Percentiles rank a stretch among this genome's conserved stretches.
These are phyloP conservation scores for Rhododendron williamsianum DNA, from an alignment of 148 eudicot species.

Conservation along the genomic window DNA sequence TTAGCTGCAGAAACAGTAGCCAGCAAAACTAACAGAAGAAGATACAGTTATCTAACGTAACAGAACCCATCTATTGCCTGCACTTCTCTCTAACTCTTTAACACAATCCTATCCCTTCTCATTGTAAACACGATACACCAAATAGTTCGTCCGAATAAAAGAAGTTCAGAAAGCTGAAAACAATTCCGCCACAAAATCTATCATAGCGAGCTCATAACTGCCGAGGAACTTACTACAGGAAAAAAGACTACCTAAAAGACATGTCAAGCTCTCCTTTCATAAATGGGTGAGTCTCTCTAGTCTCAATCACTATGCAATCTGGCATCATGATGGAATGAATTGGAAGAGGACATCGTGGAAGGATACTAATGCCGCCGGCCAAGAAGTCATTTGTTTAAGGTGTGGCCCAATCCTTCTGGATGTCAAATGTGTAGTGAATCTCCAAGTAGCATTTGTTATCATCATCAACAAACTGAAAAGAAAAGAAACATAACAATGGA, in stretches of 20 bases:
- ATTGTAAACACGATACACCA: not conserved
- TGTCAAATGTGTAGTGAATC: conserved; percentile 35
- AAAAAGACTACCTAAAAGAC: not conserved
- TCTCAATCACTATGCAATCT: not conserved
- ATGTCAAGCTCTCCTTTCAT: not conserved
- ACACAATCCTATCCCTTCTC: not conserved
- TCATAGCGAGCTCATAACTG: not conserved
- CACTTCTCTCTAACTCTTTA: not conserved
- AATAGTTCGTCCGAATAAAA: not conserved
- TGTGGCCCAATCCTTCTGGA: conserved; percentile 28
- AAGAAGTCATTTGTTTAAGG: not conserved
- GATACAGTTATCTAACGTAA: not conserved
- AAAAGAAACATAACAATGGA: not conserved
- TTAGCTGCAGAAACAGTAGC: not conserved
- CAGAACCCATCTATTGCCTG: not conserved
- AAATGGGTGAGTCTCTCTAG: not conserved
- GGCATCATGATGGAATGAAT: not conserved
- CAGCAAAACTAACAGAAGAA: not conserved
- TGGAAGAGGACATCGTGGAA: not conserved
- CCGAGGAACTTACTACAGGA: not conserved
- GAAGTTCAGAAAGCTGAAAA: not conserved
- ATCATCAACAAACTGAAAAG: conserved; percentile 36
- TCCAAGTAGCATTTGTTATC: conserved; percentile 39
- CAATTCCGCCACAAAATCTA: not conserved
- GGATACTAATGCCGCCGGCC: not conserved